phyloP scores from a whole-genome alignment of 1,139 yeast species.

The Nakaseomyces nivariensis region DNA sequence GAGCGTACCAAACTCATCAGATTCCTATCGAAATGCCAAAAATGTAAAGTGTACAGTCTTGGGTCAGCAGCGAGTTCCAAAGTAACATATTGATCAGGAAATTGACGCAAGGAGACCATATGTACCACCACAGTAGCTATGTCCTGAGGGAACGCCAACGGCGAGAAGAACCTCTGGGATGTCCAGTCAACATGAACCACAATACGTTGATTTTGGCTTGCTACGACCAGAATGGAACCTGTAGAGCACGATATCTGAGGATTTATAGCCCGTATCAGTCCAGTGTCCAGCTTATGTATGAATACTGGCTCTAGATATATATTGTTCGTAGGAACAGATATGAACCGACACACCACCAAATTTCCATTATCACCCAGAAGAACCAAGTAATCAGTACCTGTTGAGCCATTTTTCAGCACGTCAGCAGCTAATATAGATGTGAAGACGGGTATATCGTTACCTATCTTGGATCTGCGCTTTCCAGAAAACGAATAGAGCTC shows the following conservation, averaged over 20 bases:
- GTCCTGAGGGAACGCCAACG: background rate
- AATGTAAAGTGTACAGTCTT: background rate
- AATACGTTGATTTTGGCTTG: background rate
- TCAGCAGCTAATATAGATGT: constrained; percentile 49
- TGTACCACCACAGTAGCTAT: background rate
- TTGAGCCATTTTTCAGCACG: constrained; percentile 19
- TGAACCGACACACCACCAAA: constrained; percentile 42
- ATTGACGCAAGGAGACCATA: background rate
- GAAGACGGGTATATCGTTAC: constrained; percentile 40
- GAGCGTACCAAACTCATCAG: background rate
- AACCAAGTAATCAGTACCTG: constrained; percentile 45
- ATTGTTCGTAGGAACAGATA: constrained; percentile 63
- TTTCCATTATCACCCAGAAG: constrained; percentile 78
- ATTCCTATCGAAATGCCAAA: background rate
- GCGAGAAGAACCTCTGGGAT: background rate
- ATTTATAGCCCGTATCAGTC: background rate
- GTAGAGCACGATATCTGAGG: background rate
- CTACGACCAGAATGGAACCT: background rate
- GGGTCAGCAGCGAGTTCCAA: background rate
- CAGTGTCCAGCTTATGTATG: background rate
- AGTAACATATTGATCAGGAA: background rate
- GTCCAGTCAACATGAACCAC: background rate
- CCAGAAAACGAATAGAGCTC: constrained; percentile 37
- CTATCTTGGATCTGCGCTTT: constrained; percentile 43
- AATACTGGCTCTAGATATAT: constrained; percentile 12